These are phyloP conservation scores for Morella rubra DNA, from an alignment of 306 rosid genomes.

Conservation along the genomic window DNA sequence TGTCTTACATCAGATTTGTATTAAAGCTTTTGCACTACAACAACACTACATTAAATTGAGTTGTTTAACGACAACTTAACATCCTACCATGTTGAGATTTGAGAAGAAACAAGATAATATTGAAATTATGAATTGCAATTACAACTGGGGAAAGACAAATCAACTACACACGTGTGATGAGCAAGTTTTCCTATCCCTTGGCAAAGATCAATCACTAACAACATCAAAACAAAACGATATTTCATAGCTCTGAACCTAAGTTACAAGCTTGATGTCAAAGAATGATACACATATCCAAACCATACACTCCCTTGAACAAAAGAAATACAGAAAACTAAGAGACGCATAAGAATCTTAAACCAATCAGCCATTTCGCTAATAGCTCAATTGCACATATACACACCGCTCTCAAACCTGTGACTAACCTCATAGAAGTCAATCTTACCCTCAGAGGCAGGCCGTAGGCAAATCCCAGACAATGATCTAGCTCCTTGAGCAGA, in stretches of 20 bases:
- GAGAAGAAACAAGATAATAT: not conserved
- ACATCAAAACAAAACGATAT: constrained; percentile 30
- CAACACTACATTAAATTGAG: too few species aligned
- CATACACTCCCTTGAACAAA: constrained; percentile 35
- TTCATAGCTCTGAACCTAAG: constrained; percentile 34
- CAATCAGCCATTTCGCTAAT: constrained; percentile 30
- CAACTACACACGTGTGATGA: constrained; percentile 22
- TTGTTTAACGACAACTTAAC: too few species aligned
- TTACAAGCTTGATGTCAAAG: constrained; percentile 52
- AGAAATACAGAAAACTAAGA: constrained; percentile 19
- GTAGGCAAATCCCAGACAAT: constrained; percentile 71
- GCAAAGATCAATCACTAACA: constrained; percentile 31
- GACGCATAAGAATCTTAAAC: constrained; percentile 30
- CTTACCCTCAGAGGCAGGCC: constrained; percentile 81
- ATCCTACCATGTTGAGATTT: too few species aligned
- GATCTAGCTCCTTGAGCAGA: constrained; percentile 62
- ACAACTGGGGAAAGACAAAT: not conserved
- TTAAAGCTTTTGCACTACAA: too few species aligned
- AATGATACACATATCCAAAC: constrained; percentile 54
- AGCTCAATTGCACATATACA: constrained; percentile 74
- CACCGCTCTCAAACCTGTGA: constrained; percentile 75
- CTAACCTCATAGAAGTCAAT: constrained; percentile 86
- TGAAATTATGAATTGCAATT: not conserved
- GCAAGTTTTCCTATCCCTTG: constrained; percentile 19
- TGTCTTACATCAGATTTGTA: too few species aligned